A percentile compares a stretch with the other conserved stretches of the same genome.
Conservation (phyloP, 495 filamentous ascomycete species). For the Hypomontagnella submonticulosa region DNA sequence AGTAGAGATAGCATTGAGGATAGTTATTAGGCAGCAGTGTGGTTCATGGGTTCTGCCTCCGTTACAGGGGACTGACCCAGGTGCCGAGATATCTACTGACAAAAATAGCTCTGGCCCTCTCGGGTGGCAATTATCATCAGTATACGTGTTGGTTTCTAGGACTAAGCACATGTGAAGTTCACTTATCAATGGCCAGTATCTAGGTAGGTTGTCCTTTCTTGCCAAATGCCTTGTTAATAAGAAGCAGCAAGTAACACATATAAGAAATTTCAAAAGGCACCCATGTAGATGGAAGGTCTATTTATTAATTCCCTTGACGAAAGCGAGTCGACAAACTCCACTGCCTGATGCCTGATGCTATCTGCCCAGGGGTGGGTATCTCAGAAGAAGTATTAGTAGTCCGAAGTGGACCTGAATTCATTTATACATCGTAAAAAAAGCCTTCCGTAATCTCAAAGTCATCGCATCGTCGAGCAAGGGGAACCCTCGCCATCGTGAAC, state of each 20-base stretch:
- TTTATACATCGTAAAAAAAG: conserved; percentile 51
- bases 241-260: not conserved
- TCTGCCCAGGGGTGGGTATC: conserved; percentile 48
- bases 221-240: too few species aligned
- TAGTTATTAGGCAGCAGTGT: too few species aligned
- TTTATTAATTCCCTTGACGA: conserved; percentile 47
- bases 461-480: conserved; percentile 41
- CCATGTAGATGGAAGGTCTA: conserved; percentile 28
- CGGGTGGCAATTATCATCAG: too few species aligned
- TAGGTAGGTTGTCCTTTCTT: too few species aligned
- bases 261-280: not conserved
- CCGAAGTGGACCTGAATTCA: conserved; percentile 42
- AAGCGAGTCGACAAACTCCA: conserved; percentile 47
- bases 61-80: too few species aligned
- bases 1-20: too few species aligned
- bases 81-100: too few species aligned
- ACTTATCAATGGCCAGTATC: too few species aligned
- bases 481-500: conserved; percentile 35
- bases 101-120: too few species aligned
- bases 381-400: conserved; percentile 48
- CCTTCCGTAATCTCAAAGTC: conserved; percentile 34
- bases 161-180: too few species aligned
- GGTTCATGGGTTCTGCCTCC: too few species aligned
- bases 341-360: conserved; percentile 43
- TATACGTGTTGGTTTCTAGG: too few species aligned